These are phyloP conservation scores for Ilyonectria destructans DNA, from an alignment of 2,329 filamentous ascomycete species.

Conservation along the genomic window DNA sequence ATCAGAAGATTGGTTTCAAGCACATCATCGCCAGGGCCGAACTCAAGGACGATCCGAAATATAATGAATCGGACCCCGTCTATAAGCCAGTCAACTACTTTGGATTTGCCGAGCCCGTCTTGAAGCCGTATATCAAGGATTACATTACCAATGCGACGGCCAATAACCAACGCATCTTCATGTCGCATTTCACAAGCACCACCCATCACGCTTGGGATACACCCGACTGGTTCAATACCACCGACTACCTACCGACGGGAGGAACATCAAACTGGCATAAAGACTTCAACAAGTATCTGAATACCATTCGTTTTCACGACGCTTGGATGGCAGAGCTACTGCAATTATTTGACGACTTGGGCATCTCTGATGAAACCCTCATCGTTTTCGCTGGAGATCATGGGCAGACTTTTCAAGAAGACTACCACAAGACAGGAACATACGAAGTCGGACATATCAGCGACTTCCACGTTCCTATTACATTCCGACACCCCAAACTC, in stretches of 20 bases:
- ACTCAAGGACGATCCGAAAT: constrained; percentile 45
- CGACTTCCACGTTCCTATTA: constrained; percentile 53
- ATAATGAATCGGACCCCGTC: constrained; percentile 44
- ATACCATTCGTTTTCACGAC: constrained; percentile 53
- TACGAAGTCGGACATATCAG: constrained; percentile 53
- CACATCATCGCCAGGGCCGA: constrained; percentile 52
- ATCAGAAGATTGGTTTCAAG: constrained; percentile 53
- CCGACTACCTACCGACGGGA: constrained; percentile 43
- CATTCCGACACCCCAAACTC: constrained; percentile 53
- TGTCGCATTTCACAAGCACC: constrained; percentile 57
- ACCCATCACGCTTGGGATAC: constrained; percentile 54
- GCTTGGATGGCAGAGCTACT: constrained; percentile 53
- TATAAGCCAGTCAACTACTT: constrained; percentile 54
- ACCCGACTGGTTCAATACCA: constrained; percentile 41
- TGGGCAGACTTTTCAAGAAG: constrained; percentile 55
- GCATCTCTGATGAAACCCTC: constrained; percentile 55
- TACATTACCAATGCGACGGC: constrained; percentile 53
- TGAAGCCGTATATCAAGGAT: constrained; percentile 53
- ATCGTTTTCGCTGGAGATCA: constrained; percentile 56
- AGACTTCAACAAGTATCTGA: constrained; percentile 54
- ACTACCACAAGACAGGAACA: constrained; percentile 51
- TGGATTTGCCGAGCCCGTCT: constrained; percentile 52
- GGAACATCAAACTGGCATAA: constrained; percentile 49
- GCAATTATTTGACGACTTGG: constrained; percentile 52
- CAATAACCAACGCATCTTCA: constrained; percentile 55